Evolutionary conservation across 2,329 filamentous ascomycete genomes (phyloP).

Genomic region (Paracamarosporium sp.): DNA sequence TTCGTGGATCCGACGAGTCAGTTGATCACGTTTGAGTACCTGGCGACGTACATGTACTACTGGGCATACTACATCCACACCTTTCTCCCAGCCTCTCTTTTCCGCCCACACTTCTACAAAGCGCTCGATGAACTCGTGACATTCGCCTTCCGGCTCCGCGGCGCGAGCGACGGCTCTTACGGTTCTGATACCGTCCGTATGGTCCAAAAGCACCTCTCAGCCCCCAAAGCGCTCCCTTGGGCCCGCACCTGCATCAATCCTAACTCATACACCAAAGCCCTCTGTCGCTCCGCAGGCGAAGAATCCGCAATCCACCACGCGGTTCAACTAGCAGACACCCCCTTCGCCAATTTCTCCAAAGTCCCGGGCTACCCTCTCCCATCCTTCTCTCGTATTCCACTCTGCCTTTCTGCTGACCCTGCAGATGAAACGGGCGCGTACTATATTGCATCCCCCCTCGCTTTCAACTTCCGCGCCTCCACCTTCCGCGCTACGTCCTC

Average conservation of each 20-base stretch:
- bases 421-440: constrained; percentile 9
- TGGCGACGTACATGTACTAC: constrained; percentile 39
- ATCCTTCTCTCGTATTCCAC: constrained; percentile 32
- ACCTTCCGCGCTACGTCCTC: constrained; percentile 22
- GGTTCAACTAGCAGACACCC: constrained; percentile 33
- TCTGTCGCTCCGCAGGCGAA: constrained; percentile 24
- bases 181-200: constrained; percentile 22
- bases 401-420: constrained; percentile 28
- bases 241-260: constrained; percentile 29
- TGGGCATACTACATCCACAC: constrained; percentile 40
- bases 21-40: constrained; percentile 25
- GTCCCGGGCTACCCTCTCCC: constrained; percentile 12
- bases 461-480: constrained; percentile 20
- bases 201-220: constrained; percentile 34
- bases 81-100: constrained; percentile 28
- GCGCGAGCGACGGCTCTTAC: constrained; percentile 27
- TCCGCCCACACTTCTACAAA: constrained; percentile 26
- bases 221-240: constrained; percentile 25
- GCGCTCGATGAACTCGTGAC: constrained; percentile 37
- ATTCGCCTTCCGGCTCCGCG: constrained; percentile 35
- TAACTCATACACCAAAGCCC: constrained; percentile 24
- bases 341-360: constrained; percentile 23
- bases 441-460: constrained; percentile 30
- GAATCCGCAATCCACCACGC: constrained; percentile 32
- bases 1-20: constrained; percentile 36